phyloP scores from a whole-genome alignment of 139 green algal genomes.

The Haematococcus lacustris region DNA sequence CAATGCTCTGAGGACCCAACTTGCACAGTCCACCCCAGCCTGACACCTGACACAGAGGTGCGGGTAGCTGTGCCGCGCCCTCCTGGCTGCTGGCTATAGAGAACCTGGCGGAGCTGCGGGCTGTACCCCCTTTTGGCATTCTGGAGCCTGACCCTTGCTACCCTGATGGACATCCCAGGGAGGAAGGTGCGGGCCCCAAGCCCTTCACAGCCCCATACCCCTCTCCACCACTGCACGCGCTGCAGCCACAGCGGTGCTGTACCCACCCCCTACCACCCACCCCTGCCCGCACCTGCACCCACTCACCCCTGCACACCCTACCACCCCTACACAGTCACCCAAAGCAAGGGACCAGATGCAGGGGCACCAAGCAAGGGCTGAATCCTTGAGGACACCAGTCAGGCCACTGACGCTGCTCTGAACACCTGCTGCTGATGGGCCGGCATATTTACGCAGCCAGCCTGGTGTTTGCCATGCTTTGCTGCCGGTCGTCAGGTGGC shows the following conservation, averaged over 20 bases:
- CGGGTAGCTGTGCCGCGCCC: no score
- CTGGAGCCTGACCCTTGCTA: constrained; percentile 48
- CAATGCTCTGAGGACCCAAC: no score
- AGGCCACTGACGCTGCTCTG: not conserved
- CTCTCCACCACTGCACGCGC: not conserved
- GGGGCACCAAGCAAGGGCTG: no score
- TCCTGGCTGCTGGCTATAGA: constrained; percentile 36
- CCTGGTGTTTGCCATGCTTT: no score
- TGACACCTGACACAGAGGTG: no score
- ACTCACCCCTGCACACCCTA: not conserved
- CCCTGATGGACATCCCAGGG: constrained; percentile 30
- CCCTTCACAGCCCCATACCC: not conserved
- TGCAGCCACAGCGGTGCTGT: no score
- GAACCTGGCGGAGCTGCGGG: constrained; percentile 22
- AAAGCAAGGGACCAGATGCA: no score
- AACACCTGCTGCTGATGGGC: not conserved
- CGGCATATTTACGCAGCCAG: not conserved
- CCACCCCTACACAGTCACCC: not conserved
- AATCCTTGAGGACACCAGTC: not conserved
- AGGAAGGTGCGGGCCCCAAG: constrained; percentile 36
- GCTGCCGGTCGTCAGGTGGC: no score
- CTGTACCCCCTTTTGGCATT: constrained; percentile 71
- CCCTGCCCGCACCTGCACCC: not conserved
- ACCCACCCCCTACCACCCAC: no score
- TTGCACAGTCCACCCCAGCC: no score